Evolutionary conservation across 2,329 filamentous ascomycete genomes (phyloP), one percentile per base, ranked within the genome.

Genomic region (Atkinsonella texensis): DNA sequence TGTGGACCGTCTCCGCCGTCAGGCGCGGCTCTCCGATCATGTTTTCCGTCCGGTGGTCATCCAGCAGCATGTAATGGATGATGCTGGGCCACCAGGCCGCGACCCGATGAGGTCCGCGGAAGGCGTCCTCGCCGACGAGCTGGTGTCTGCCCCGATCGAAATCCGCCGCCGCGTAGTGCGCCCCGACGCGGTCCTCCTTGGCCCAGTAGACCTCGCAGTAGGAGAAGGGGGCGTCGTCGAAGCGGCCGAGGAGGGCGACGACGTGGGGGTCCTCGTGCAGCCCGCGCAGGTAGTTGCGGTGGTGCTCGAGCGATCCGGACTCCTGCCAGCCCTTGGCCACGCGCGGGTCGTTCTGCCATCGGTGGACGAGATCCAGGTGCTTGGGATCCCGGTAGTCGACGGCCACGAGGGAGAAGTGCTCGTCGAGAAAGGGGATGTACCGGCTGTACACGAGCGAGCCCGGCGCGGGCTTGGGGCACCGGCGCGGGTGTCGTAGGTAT

Each of bases 331-430:
- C 84, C 59, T 80, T 75, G 20, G 84, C 83, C 44, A 89, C 85
- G 52, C 85, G 83, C 39, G 85, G 85, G 62, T 89, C 85, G 62
- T 89, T 89, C 67, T 89, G 85, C 85, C 85, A 89, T 41, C 71
- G 74, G 68, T 89, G 80, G 72, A 89, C 89, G 9, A 87, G 72
- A 20, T 71, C 66, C 47, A 89, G 66, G 65, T 89, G 84, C 54
- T 74, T 71, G 0, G 71, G 61, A 60, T 85, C 71, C 46, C 71
- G 60, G 67, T 77, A 84, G 65, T 89, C 81, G 1, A 89, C 72
- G 10, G 78, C 81, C 45, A 83, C 72, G 67, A 89, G 82, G 53
- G 82, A 85, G 65, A 89, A 89, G 61, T 79, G 83, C 70, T 89
- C 81, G 52, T 81, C 73, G 39, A 89, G 72, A 57, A 87, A 79